These are phyloP conservation scores for Biscogniauxia sp. DNA, from an alignment of 2,329 filamentous ascomycete genomes.

Conservation along the genomic window DNA sequence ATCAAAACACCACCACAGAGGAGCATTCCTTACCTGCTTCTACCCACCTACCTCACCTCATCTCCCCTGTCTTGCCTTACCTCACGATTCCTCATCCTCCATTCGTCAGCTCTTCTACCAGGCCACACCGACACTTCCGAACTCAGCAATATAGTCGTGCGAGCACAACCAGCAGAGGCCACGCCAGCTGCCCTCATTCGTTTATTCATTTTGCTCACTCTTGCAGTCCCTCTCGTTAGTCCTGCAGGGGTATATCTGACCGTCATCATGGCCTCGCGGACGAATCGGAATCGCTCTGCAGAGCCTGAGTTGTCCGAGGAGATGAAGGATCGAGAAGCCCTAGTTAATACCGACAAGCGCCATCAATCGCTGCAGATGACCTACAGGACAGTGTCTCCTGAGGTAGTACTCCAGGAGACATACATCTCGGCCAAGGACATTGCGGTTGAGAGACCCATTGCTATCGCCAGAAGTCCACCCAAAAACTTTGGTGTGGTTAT, in stretches of 20 bases:
- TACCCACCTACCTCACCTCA: background rate
- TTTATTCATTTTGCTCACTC: background rate
- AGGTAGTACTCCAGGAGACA: constrained; percentile 10
- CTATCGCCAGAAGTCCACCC: constrained; percentile 37
- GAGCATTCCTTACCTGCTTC: background rate
- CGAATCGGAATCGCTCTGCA: background rate
- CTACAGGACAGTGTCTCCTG: constrained; percentile 10
- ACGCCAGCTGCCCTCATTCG: background rate
- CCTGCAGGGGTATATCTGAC: background rate
- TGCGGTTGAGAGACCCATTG: constrained; percentile 14
- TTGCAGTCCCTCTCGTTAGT: background rate
- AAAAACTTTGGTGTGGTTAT: constrained; percentile 75
- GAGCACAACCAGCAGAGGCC: background rate
- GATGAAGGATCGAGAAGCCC: constrained; percentile 1
- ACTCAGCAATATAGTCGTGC: background rate
- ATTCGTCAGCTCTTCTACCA: constrained; percentile 1
- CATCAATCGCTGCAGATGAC: constrained; percentile 1
- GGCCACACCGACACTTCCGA: background rate
- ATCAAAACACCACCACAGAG: background rate
- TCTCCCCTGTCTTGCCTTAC: background rate
- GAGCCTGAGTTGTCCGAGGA: background rate
- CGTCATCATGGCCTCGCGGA: constrained; percentile 2
- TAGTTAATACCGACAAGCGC: background rate
- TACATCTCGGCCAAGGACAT: constrained; percentile 17
- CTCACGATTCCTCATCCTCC: background rate